Percentiles rank a stretch among this genome's conserved stretches.
Conservation (phyloP, 1,284 basidiomycete species). For the Apiotrichum siamense region DNA sequence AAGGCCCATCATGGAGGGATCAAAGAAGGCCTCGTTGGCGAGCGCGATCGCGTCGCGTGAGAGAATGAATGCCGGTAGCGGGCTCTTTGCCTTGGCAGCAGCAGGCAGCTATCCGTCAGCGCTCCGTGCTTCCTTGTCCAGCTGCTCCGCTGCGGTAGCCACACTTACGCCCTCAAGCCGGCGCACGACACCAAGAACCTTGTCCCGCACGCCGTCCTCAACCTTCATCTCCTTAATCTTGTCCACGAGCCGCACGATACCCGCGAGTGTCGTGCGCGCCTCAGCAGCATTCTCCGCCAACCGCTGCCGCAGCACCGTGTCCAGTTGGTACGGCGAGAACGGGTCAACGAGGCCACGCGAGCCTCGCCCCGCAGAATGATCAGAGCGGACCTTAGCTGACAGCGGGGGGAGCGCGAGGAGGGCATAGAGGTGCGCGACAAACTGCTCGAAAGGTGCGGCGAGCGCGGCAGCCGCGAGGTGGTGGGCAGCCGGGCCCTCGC, state of each 20-base stretch:
- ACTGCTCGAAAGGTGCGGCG: constrained; percentile 60
- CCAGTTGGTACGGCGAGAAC: constrained; percentile 61
- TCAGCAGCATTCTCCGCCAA: constrained; percentile 62
- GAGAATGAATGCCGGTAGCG: constrained; percentile 51
- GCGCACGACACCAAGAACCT: constrained; percentile 62
- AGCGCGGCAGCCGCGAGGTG: constrained; percentile 47
- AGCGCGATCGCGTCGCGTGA: constrained; percentile 63
- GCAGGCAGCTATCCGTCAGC: constrained; percentile 5
- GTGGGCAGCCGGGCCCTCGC: constrained; percentile 13
- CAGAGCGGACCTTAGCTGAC: constrained; percentile 44
- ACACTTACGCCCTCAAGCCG: constrained; percentile 62
- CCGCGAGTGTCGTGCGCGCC: constrained; percentile 66
- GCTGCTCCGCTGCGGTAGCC: not conserved
- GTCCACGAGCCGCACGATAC: constrained; percentile 72
- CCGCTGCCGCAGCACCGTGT: constrained; percentile 67
- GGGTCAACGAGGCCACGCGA: constrained; percentile 13
- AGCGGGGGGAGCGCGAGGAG: constrained; percentile 70
- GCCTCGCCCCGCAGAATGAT: not conserved
- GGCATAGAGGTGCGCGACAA: constrained; percentile 65
- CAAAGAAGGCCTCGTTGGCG: constrained; percentile 89
- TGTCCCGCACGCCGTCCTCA: constrained; percentile 63
- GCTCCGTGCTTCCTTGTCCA: no score
- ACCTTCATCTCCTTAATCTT: constrained; percentile 89
- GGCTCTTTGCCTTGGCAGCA: constrained; percentile 1
- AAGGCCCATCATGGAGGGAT: constrained; percentile 89